Base-by-base conservation (phyloP, 176 grass and related monocot genomes). In the Aegilops longissima region DNA sequence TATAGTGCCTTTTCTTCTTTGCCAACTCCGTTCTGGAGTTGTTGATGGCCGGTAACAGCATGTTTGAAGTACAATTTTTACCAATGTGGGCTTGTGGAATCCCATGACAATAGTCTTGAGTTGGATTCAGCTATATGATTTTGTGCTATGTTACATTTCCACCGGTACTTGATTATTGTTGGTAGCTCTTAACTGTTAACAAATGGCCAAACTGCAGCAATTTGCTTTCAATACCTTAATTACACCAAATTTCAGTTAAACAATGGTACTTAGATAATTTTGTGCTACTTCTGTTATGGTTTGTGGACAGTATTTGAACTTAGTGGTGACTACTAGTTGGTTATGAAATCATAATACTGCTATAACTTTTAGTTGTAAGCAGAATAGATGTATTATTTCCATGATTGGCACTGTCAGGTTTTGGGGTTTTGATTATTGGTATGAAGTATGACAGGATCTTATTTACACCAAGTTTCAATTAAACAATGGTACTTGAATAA, bases 101-200 rank as follows among this genome's bases (percentile, higher is more conserved):
- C 29, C 59, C 36, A 72, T 64, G 39, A n/a, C 39, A 81, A 33
- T 12, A 81, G 8, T 67, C 39, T 81, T 81, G 62, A 45, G 5
- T 80, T 66, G 61, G 61, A 80, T 66, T 62, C 61, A 80, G 78
- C 11, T 13, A 44, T 67, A 66, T 49, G 58, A 31, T 74, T 70
- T 71, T n/a, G 24, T 31, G 54, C 11, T 31, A 45, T 75, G 18
- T 20, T 62, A 63, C 1, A 1, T 30, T 75, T 84, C 40, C 45
- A 47, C 11, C 24, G 14, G 13, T 21, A 31, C 68, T 40, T 84
- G 24, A 9, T 64, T 65, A 14, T 76, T 33, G 25, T 6, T 34
- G 38, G 58, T 76, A 10, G 29, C 18, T 44, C 25, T 75, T 75
- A 14, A 30, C 16, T 77, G 7, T 82, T 82, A 82, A 29, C 29